phyloP scores from a whole-genome alignment of 2,329 filamentous ascomycete genomes.

The Niveomyces coronatus region DNA sequence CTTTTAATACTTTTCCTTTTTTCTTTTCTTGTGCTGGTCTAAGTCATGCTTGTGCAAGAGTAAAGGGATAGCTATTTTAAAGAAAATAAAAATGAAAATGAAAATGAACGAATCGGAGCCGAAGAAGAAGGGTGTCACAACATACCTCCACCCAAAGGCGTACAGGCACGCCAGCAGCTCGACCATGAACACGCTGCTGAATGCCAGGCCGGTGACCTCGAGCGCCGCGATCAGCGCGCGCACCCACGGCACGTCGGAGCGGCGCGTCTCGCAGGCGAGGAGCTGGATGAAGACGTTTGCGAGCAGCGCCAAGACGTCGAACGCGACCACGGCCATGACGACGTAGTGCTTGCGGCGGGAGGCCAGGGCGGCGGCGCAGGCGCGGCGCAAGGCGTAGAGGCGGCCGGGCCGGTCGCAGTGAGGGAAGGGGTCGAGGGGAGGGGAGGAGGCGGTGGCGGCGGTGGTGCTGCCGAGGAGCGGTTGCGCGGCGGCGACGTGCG shows the following conservation, averaged over 20 bases:
- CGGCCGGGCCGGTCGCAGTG: no score
- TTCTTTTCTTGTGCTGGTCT: no score
- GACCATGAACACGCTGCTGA: conserved; percentile 54
- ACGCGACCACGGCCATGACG: conserved; percentile 31
- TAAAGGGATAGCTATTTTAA: not conserved
- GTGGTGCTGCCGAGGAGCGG: no score
- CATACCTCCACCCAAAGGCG: conserved; percentile 50
- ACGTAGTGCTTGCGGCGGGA: conserved; percentile 35
- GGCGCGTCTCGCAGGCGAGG: conserved; percentile 36
- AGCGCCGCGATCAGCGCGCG: conserved; percentile 28
- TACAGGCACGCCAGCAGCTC: conserved; percentile 50
- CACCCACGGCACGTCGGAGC: conserved; percentile 32
- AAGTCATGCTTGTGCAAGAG: not conserved
- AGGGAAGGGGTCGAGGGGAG: no score
- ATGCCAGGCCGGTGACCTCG: conserved; percentile 42
- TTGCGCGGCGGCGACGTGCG: no score
- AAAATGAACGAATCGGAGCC: no score
- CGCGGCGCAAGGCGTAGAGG: conserved; percentile 2
- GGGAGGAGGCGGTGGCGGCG: no score
- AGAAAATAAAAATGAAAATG: not conserved
- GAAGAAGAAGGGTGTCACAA: conserved; percentile 9
- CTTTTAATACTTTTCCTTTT: no score
- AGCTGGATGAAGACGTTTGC: conserved; percentile 38
- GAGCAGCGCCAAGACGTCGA: conserved; percentile 36
- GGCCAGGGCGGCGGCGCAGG: conserved; percentile 16